A percentile compares a stretch with the other conserved stretches of the same genome.
phyloP scores from a whole-genome alignment of 1,284 basidiomycete genomes.

The Tylopilus orsonianus region DNA sequence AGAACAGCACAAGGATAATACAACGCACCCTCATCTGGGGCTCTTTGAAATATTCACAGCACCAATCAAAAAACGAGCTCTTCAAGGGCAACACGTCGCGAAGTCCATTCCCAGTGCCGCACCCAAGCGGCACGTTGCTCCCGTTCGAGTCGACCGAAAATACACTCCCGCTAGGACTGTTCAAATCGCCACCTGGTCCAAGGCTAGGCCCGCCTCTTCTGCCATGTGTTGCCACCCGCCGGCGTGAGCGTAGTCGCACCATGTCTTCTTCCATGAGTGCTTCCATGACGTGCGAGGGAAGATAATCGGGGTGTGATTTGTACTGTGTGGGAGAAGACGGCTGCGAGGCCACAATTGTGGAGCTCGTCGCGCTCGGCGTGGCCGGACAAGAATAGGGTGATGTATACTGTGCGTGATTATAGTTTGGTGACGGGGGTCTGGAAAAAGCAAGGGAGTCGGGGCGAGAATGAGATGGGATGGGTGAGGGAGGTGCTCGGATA shows the following conservation, averaged over 20 bases:
- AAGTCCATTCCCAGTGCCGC: conserved; percentile 72
- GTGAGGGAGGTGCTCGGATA: conserved; percentile 46
- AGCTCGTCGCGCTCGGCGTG: conserved; percentile 38
- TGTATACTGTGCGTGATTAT: conserved; percentile 71
- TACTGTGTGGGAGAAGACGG: conserved; percentile 35
- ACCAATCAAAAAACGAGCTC: conserved; percentile 94
- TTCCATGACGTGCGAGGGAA: conserved; percentile 78
- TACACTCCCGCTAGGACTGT: conserved; percentile 70
- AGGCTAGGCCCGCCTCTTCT: conserved; percentile 33
- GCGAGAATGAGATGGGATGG: conserved; percentile 31
- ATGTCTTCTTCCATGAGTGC: conserved; percentile 89
- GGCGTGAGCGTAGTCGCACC: conserved; percentile 75
- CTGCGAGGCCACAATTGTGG: conserved; percentile 21
- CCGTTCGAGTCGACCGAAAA: conserved; percentile 68
- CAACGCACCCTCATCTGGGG: conserved; percentile 90
- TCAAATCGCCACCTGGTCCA: conserved; percentile 34
- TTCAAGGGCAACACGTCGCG: conserved; percentile 83
- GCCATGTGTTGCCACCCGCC: conserved; percentile 45
- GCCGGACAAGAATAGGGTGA: conserved; percentile 67
- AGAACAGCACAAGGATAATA: conserved; percentile 8
- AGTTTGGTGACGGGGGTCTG: conserved; percentile 72
- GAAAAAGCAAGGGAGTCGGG: conserved; percentile 48
- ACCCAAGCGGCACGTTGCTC: conserved; percentile 63
- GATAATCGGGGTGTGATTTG: conserved; percentile 47
- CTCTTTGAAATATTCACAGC: conserved; percentile 96